A percentile compares a stretch with the other conserved stretches of the same genome.
Conservation (phyloP, 1,139 yeast species). For the Geotrichum klebahnii region DNA sequence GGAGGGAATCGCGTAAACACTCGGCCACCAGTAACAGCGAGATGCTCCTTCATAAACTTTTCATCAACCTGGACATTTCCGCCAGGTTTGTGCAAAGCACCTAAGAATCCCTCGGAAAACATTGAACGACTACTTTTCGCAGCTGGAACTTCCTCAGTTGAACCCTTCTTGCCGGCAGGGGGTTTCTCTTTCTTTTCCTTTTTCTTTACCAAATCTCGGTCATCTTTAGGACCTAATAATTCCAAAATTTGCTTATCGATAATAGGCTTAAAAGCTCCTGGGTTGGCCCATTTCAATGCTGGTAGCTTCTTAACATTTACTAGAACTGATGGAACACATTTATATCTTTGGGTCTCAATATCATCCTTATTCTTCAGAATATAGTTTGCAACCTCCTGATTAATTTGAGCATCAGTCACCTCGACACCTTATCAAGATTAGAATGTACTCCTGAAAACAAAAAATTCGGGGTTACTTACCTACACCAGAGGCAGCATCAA, state of each 20-base stretch:
- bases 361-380: conserved; percentile 55
- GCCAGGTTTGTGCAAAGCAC: conserved; percentile 92
- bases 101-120: conserved; percentile 94
- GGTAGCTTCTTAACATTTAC: conserved; percentile 72
- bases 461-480: conserved; percentile 36
- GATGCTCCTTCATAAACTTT: conserved; percentile 74
- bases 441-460: neutral
- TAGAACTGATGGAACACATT: conserved; percentile 67
- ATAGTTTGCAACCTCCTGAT: conserved; percentile 53
- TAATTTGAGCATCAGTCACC: conserved; percentile 62
- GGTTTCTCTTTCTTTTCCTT: conserved; percentile 46
- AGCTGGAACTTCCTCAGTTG: conserved; percentile 48
- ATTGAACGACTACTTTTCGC: conserved; percentile 52
- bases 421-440: conserved; percentile 46
- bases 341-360: conserved; percentile 68
- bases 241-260: conserved; percentile 71
- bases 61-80: conserved; percentile 89
- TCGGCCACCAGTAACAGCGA: conserved; percentile 69
- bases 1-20: conserved; percentile 97
- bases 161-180: conserved; percentile 25
- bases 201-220: conserved; percentile 79
- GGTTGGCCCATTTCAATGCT: conserved; percentile 86
- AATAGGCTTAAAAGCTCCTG: conserved; percentile 76
- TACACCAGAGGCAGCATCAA: conserved; percentile 71
- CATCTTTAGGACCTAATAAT: conserved; percentile 90